Evolutionary conservation across 352 stramenopile genomes (phyloP), one percentile per base, ranked within the genome.

Genomic region (Phytophthora cactorum): DNA sequence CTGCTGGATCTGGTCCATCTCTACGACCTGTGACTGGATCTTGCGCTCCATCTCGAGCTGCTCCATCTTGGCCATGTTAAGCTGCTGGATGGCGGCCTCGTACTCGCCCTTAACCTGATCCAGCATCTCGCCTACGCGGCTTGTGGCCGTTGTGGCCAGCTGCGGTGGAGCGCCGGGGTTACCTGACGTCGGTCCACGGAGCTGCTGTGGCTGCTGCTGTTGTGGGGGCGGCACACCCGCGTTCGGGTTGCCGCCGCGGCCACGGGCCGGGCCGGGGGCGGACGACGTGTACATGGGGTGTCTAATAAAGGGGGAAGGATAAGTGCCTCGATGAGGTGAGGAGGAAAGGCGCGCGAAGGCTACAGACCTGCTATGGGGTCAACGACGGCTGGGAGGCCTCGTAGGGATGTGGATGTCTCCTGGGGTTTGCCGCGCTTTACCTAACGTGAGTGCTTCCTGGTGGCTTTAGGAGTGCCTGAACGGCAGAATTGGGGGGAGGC

Each of bases 1-100:
- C 71, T 94, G 86, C 68, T 95, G 88, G 66, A 95, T 93, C 74
- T 94, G 86, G 74, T 95, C 88, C 88, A 95, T 93, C 60, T 95
- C 88, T 17, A 91, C 79, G 46, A 94, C 85, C 63, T 95, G 88
- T 38, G 85, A 89, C 65, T 92, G 85, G 54, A 95, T 88, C 80
- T 95, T 95, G 69, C 88, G 88, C 68, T 95, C 86, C 66, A 94
- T 79, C 59, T 93, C 88, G n/a, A 93, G 80, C 66, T 94, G 86
- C 59, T 94, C 88, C 78, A 95, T 93, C 78, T 93, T 95, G 70
- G 79, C 78, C 60, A 94, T 93, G 71, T 94, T 93, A 2, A 95
- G 78, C 63, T 95, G 88, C 70, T 95, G 88, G 46, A 95, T 83
- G 11, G 87, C 80, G 14, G 80, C 84, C 61, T 95, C 86, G 60